Evolutionary conservation across 2,329 filamentous ascomycete species (phyloP).

Genomic region (Sclerotinia glacialis): DNA sequence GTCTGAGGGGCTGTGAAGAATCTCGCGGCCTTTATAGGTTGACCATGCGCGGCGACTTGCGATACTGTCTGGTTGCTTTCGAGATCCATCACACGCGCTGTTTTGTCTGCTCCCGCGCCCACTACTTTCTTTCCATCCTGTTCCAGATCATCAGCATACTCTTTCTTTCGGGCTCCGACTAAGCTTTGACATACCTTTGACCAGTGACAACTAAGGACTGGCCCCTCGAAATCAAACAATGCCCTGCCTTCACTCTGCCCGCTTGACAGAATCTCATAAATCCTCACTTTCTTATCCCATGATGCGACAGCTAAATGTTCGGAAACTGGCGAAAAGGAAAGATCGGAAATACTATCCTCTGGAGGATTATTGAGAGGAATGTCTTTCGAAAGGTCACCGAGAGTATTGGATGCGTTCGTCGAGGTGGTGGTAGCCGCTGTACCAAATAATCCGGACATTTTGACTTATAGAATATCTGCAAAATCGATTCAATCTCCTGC

Average conservation of each 20-base stretch:
- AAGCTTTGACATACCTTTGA: conserved; percentile 65
- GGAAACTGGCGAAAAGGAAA: conserved; percentile 72
- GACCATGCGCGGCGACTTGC: conserved; percentile 81
- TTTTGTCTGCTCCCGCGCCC: conserved; percentile 87
- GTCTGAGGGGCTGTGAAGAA: conserved; percentile 67
- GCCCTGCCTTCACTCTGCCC: conserved; percentile 83
- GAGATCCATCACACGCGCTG: conserved; percentile 83
- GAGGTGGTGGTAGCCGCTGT: conserved; percentile 47
- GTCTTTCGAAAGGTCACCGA: conserved; percentile 89
- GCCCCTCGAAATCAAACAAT: conserved; percentile 79
- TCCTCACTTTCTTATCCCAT: conserved; percentile 97
- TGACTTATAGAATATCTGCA: background rate
- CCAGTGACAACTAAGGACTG: conserved; percentile 82
- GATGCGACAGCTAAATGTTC: conserved; percentile 88
- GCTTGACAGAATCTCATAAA: conserved; percentile 82
- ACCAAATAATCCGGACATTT: conserved; percentile 65
- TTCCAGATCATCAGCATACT: conserved; percentile 21
- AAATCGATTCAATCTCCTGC: background rate
- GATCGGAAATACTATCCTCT: conserved; percentile 83
- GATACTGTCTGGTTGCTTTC: conserved; percentile 57
- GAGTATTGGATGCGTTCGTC: conserved; percentile 60
- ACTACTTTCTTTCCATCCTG: conserved; percentile 89
- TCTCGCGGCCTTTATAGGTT: conserved; percentile 73
- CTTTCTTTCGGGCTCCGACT: conserved; percentile 16
- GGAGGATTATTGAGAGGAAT: conserved; percentile 75